Percentiles rank a stretch among this genome's conserved stretches.
phyloP scores from a whole-genome alignment of 768 basidiomycete species.

The Ephemerocybe angulata region DNA sequence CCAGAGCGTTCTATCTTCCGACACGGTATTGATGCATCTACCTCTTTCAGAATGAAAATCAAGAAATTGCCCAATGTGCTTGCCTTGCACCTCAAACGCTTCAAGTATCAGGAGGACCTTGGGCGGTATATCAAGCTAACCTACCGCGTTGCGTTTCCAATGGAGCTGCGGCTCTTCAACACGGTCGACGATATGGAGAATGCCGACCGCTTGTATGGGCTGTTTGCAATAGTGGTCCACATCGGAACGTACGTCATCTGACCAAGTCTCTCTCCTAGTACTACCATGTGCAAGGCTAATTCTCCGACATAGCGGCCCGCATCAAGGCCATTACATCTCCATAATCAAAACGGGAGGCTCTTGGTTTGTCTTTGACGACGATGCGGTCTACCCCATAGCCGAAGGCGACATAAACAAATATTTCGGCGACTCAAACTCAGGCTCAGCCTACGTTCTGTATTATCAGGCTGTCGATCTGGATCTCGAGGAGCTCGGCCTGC shows the following conservation, averaged over 20 bases:
- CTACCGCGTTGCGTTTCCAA: slow-evolving; percentile 95
- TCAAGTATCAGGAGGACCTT: slow-evolving; percentile 95
- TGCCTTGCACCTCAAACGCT: slow-evolving; percentile 93
- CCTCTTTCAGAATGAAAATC: slow-evolving; percentile 90
- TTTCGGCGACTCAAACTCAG: slow-evolving; percentile 86
- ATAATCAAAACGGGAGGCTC: slow-evolving; percentile 80
- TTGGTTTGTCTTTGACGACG: slow-evolving; percentile 97
- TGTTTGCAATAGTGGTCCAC: slow-evolving; percentile 98
- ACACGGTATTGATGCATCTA: slow-evolving; percentile 9
- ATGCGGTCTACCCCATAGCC: slow-evolving; percentile 81
- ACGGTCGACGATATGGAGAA: slow-evolving; percentile 91
- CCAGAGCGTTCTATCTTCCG: slow-evolving; percentile 5
- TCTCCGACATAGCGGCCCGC: slow-evolving; percentile 69
- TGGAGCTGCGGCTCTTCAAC: slow-evolving; percentile 93
- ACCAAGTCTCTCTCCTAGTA: slow-evolving; percentile 13
- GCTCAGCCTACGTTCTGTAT: slow-evolving; percentile 94
- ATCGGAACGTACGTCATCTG: slow-evolving; percentile 83
- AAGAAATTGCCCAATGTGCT: slow-evolving; percentile 94
- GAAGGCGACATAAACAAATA: slow-evolving; percentile 90
- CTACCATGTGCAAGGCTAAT: slow-evolving; percentile 13
- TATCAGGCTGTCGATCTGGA: slow-evolving; percentile 94
- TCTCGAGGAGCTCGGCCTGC: slow-evolving; percentile 64
- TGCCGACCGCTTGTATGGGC: slow-evolving; percentile 88
- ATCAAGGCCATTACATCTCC: slow-evolving; percentile 97
- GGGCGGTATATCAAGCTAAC: slow-evolving; percentile 91